Base-by-base conservation (phyloP, 1,139 yeast genomes). In the Pichia sp. region DNA sequence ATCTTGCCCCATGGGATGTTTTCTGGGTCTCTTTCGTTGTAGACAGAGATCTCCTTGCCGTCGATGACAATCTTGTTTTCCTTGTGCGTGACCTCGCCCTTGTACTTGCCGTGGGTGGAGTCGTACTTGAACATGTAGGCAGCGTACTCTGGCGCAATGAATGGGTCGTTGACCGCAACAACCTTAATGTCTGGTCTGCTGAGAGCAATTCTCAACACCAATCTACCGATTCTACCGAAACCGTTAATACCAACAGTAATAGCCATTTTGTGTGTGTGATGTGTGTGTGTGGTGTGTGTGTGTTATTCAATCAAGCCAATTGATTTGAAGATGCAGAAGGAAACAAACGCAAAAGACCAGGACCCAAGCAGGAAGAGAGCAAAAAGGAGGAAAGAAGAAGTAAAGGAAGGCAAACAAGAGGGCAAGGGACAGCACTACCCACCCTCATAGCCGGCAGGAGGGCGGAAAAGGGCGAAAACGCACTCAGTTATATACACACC, bases 51-150 rank as follows among this genome's bases (percentile, higher is more conserved):
- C 71, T 78, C 74, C 63, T 80, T 73, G 65, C 87, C 90, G 72
- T 84, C 86, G 70, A 86, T 79, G 72, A 84, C 72, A 68, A 86
- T 74, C 72, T 74, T 67, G 65, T 78, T 78, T 64, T 80, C 92
- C 67, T 84, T 84, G 64, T 78, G 69, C 44, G 65, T 32, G 54
- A 87, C 93, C 61, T 79, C 83, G 71, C 93, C 93, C 57, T 75
- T 70, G 83, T 75, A 87, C 70, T 76, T 77, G 73, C 93, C 90
- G 80, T 87, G 95, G 63, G 93, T 87, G 60, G 95, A 86, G 75
- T 87, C 95, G 77, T 86, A 87, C 79, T 86, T 85, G 85, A 87
- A 86, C 88, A 87, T 83, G 82, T 87, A 87, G 63, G 93, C 82
- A 70, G 93, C 93, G 73, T 87, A 87, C 66, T 86, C 93, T 61